phyloP scores from a whole-genome alignment of 2,329 filamentous ascomycete genomes.

The Paraconiothyrium brasiliense region DNA sequence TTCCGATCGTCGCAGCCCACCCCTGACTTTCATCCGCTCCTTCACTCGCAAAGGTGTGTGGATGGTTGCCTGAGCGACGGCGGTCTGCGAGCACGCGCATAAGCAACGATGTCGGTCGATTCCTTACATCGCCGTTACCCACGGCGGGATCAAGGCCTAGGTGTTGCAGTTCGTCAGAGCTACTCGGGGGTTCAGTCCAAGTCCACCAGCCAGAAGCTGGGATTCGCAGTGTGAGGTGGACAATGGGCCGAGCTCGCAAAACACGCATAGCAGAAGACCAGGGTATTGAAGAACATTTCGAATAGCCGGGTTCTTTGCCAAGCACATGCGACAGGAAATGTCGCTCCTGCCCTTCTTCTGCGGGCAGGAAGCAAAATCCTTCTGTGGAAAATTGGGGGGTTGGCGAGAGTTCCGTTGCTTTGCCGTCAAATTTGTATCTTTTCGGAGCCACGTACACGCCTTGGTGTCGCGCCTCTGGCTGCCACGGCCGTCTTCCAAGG shows the following conservation, averaged over 20 bases:
- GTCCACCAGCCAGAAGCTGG: constrained; percentile 27
- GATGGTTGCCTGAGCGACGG: neutral
- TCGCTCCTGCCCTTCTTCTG: neutral
- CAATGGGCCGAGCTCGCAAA: constrained; percentile 22
- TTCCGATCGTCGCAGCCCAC: neutral
- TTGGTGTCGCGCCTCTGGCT: constrained; percentile 15
- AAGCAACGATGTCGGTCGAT: neutral
- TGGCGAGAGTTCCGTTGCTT: neutral
- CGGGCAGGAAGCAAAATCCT: constrained; percentile 19
- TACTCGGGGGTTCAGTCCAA: neutral
- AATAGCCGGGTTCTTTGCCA: neutral
- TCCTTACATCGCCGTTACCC: neutral
- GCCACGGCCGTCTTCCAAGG: constrained; percentile 11
- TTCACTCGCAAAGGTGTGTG: neutral
- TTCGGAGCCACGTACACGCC: constrained; percentile 23
- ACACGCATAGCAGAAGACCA: constrained; percentile 21
- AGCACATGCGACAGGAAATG: constrained; percentile 1
- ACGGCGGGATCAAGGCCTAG: neutral
- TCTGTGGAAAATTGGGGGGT: neutral
- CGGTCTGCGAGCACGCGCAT: neutral
- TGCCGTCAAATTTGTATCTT: constrained; percentile 10
- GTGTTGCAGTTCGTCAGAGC: neutral
- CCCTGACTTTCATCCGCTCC: neutral
- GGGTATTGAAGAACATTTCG: neutral
- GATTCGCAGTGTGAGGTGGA: constrained; percentile 30